Percentiles rank a stretch among this genome's conserved stretches.
phyloP scores from a whole-genome alignment of 257 asterid genomes.

The Coffea eugenioides region DNA sequence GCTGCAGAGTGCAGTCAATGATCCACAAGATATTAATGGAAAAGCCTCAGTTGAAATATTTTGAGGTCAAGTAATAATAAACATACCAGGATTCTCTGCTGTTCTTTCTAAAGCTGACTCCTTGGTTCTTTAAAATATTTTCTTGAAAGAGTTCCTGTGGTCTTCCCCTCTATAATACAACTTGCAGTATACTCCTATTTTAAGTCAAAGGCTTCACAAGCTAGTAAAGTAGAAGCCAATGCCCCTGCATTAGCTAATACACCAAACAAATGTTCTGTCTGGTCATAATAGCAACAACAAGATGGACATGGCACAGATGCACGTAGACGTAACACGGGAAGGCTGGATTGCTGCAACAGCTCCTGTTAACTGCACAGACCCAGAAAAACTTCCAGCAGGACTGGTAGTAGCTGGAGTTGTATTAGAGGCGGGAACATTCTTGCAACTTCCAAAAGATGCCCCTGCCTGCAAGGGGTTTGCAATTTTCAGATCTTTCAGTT shows the following conservation, averaged over 20 bases:
- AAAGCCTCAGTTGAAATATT: too few relatives aligned
- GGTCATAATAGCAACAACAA: slow-evolving; percentile 31
- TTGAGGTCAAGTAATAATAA: neutral
- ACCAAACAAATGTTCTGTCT: slow-evolving; percentile 19
- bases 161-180: neutral
- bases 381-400: slow-evolving; percentile 81
- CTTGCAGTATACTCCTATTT: slow-evolving; percentile 33
- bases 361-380: slow-evolving; percentile 82
- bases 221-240: slow-evolving; percentile 18
- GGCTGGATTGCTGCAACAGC: slow-evolving; percentile 46
- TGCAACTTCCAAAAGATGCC: slow-evolving; percentile 78
- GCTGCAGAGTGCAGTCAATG: neutral
- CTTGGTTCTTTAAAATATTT: neutral
- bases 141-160: neutral
- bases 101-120: neutral
- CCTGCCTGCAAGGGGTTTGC: slow-evolving; percentile 61
- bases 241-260: slow-evolving; percentile 13
- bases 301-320: slow-evolving; percentile 29
- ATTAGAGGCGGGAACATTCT: slow-evolving; percentile 44
- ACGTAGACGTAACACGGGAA: slow-evolving; percentile 27
- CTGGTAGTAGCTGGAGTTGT: slow-evolving; percentile 41
- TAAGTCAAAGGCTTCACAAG: slow-evolving; percentile 37
- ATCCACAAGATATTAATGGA: neutral
- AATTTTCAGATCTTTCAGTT: slow-evolving; percentile 1
- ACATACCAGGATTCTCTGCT: neutral